Evolutionary conservation across 1,284 basidiomycete genomes (phyloP), one percentile per base, ranked within the genome.

Genomic region (Austropuccinia psidii): DNA sequence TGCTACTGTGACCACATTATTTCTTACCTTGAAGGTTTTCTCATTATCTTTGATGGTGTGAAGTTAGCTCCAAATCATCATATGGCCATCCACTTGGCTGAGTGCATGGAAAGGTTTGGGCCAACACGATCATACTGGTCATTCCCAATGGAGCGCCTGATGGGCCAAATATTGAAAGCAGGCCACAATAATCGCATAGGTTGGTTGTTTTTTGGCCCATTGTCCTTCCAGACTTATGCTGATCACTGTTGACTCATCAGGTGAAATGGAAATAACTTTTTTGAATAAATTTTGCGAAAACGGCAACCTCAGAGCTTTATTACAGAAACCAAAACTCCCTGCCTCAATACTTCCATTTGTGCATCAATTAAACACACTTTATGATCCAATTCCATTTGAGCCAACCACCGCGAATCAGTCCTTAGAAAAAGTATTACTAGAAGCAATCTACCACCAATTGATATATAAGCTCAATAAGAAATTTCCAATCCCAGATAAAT

Each of bases 221-320:
- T n/a, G n/a, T n/a, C n/a, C n/a, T n/a, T n/a, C n/a, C n/a, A n/a
- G n/a, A 33, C n/a, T n/a, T n/a, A n/a, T n/a, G n/a, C n/a, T 50
- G 4, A 11, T 11, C 13, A 19, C n/a, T 55, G 9, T 1, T 27
- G 3, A 62, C 4, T 39, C 1, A n/a, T 0, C 21, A 70, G 68
- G 57, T 39, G 9, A 70, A 37, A 60, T 70, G 55, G 68, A 70
- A 41, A 61, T 49, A 3, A 60, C 62, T 1, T 62, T 77, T 15
- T 64, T 76, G 0, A 35, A 49, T 4, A 61, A 37, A 15, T 70
- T 70, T 47, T 70, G 68, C 24, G 19, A 35, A 0, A 24, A 13
- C 9, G 67, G 67, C 4, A 70, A 70, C 21, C 55, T 70, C 29
- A 17, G 24, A 49, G 11, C 39, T 1, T 31, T 58, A 1, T 29